Base-by-base conservation (phyloP, 305 asterid genomes). In the Caryopteris hybrid region DNA sequence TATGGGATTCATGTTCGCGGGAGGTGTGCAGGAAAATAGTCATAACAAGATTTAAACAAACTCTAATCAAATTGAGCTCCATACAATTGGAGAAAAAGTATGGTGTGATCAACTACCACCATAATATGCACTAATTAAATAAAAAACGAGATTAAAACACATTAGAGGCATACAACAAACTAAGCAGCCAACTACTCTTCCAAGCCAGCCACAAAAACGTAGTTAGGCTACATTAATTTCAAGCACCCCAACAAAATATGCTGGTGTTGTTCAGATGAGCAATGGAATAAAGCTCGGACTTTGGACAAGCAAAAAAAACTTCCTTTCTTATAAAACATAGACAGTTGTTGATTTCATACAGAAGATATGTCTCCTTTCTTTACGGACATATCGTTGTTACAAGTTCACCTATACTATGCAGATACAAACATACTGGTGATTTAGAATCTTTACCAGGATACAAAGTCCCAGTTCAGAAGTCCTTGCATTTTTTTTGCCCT, bases 381-480 rank as follows among this genome's bases (percentile, higher is more conserved):
- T 48, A 57, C 45, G 5, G 55, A 22, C 51, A 43, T 21, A 48
- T 29, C 31, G 9, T 52, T 11, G 52, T 60, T 67, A 68, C 70
- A 69, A 70, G 69, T 50, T 64, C 73, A 69, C 57, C 57, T 41
- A 57, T 56, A 70, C 64, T 62, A 69, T 47, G 62, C 45, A 60
- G 39, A 8, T 46, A 53, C 33, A 42, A 48, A 29, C 38, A 20
- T n/a, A 16, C 4, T 56, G 34, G 52, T 14, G 16, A 31, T 14
- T 56, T 53, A 23, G 68, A 36, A 69, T 20, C 42, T 7, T 14
- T 18, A 38, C 47, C 45, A 34, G 34, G 27, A 13, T 21, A n/a
- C 31, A 60, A 31, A 9, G 22, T 64, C 54, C 56, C 31, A 6
- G 22, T 27, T 34, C 62, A 43, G 60, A 59, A 76, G 61, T 29